Percentiles rank a stretch among this genome's conserved stretches.
Conservation (phyloP, 768 basidiomycete genomes). For the Calocybe indica region DNA sequence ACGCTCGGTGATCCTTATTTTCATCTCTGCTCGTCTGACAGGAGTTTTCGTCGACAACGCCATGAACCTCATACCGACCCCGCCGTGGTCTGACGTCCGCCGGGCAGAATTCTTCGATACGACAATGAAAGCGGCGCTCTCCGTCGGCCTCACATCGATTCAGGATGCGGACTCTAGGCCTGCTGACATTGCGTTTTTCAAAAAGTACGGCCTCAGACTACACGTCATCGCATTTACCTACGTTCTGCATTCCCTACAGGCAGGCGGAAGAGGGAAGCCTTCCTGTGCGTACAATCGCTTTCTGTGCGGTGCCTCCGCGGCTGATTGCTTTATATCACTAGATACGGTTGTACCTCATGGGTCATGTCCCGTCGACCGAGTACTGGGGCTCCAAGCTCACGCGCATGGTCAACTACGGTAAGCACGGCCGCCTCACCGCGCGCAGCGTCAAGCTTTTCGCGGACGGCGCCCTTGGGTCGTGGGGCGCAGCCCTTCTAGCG, state of each 20-base stretch:
- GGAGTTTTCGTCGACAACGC: constrained; percentile 88
- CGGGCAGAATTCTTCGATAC: constrained; percentile 54
- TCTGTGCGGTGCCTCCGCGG: neutral
- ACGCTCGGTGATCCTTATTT: too few relatives aligned
- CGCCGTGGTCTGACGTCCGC: constrained; percentile 56
- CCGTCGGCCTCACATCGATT: constrained; percentile 76
- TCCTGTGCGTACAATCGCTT: constrained; percentile 43
- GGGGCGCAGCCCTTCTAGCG: constrained; percentile 83
- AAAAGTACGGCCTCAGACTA: constrained; percentile 35
- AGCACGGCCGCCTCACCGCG: constrained; percentile 44
- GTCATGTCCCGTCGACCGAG: constrained; percentile 37
- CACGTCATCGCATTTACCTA: neutral
- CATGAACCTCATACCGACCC: constrained; percentile 66
- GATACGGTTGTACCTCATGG: constrained; percentile 64
- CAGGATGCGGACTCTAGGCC: constrained; percentile 70
- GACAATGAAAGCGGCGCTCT: constrained; percentile 64
- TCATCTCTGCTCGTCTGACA: constrained; percentile 5
- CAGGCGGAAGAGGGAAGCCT: constrained; percentile 62
- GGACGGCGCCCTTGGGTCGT: constrained; percentile 89
- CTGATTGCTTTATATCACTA: constrained; percentile 14
- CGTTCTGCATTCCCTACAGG: constrained; percentile 28
- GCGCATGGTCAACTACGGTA: constrained; percentile 55
- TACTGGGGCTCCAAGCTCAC: constrained; percentile 66
- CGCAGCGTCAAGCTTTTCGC: constrained; percentile 70
- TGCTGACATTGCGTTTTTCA: constrained; percentile 55